Evolutionary conservation across 306 rosid genomes (phyloP), one percentile per base, ranked within the genome.

Genomic region (Mucuna pruriens): DNA sequence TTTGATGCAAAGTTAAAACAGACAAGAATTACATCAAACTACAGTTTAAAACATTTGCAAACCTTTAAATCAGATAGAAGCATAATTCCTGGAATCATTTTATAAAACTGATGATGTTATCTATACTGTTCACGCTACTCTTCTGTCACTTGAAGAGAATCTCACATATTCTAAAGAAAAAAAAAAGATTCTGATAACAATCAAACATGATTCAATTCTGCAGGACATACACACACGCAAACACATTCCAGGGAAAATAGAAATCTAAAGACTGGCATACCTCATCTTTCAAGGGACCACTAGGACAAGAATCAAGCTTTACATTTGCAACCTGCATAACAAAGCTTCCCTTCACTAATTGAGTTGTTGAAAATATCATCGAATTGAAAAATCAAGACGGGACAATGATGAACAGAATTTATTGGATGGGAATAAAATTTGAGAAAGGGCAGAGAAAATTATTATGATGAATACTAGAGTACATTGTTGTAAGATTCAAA

Each of bases 241-340:
- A 61, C 16, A 69, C 12, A 42, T 44, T 44, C 60, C 58, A 15
- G 48, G 29, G 25, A 26, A 20, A 64, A 25, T 16, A 44, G 6
- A 67, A 39, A 66, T 67, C n/a, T 68, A 39, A 55, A 11, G 12
- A 70, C 58, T 49, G 36, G 48, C 79, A 66, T 25, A 91, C 97
- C 92, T 83, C 91, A 39, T 85, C 77, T 74, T 84, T 87, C 76
- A 69, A 80, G 69, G 88, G 84, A 71, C 84, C 88, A 79, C 68
- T 78, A 48, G 46, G 36, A 72, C 58, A 69, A 73, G 85, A 74
- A 79, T 85, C 86, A 36, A 66, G 78, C 88, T 88, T 86, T 83
- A 36, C 48, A 82, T 61, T 81, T 71, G 82, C 76, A 15, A 82
- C 70, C 94, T 90, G 84, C 76, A 82, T 60, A 78, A 84, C 81